A percentile compares a stretch with the other conserved stretches of the same genome.
These are phyloP conservation scores for Sugiyamaella pinicola DNA, from an alignment of 1,139 yeast genomes.

Conservation along the genomic window DNA sequence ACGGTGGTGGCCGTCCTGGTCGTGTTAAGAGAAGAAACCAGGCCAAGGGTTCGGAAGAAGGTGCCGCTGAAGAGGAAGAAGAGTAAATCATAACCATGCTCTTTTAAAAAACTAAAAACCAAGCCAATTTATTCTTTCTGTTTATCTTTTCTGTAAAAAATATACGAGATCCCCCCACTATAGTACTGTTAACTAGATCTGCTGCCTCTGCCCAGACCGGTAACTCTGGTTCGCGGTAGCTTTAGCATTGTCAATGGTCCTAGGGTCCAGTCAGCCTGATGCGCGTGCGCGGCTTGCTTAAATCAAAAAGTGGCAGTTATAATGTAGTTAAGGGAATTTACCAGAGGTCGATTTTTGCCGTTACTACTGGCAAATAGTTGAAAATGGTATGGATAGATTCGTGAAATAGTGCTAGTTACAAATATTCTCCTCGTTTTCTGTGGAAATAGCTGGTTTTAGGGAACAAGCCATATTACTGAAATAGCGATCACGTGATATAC, in stretches of 20 bases:
- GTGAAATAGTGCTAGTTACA: no score
- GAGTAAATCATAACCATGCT: conserved; percentile 43
- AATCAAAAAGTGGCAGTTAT: background rate
- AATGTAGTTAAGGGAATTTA: background rate
- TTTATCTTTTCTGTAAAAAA: conserved; percentile 14
- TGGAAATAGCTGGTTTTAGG: no score
- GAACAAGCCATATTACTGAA: no score
- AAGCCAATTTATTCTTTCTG: conserved; percentile 1
- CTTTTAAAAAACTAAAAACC: background rate
- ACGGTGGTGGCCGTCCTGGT: conserved; percentile 99
- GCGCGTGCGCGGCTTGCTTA: no score
- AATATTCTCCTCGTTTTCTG: no score
- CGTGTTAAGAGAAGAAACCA: conserved; percentile 98
- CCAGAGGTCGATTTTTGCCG: background rate
- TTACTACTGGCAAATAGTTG: background rate
- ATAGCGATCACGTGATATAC: background rate
- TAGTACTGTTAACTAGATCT: background rate
- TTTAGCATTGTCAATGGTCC: no score
- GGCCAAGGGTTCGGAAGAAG: conserved; percentile 67
- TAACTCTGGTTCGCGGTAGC: no score
- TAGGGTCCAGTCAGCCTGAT: no score
- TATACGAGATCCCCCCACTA: conserved; percentile 6
- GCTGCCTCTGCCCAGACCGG: background rate
- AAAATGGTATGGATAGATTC: background rate
- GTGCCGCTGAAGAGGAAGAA: conserved; percentile 61